These are phyloP conservation scores for Chrysoporthe deuterocubensis DNA, from an alignment of 2,329 filamentous ascomycete genomes.

Conservation along the genomic window DNA sequence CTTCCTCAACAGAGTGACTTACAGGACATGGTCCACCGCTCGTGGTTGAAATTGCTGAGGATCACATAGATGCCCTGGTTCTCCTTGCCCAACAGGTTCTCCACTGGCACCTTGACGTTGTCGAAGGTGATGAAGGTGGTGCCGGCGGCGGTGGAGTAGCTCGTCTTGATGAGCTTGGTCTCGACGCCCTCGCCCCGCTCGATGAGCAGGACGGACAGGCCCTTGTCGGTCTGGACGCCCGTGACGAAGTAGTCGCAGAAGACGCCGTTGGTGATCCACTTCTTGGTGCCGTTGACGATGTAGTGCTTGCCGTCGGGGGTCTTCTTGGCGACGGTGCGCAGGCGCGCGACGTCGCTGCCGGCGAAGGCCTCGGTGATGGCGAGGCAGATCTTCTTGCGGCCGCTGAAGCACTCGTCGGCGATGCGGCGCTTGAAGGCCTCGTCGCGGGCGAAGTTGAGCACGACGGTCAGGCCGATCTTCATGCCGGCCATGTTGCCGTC, in stretches of 20 bases:
- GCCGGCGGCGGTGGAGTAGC: conserved; percentile 77
- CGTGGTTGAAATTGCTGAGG: conserved; percentile 87
- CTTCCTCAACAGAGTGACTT: conserved; percentile 35
- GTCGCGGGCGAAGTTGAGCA: conserved; percentile 76
- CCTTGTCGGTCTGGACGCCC: conserved; percentile 78
- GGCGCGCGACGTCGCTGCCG: conserved; percentile 78
- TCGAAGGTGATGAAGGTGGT: conserved; percentile 83
- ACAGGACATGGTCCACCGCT: conserved; percentile 77
- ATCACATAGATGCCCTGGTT: conserved; percentile 87
- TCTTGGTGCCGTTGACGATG: conserved; percentile 75
- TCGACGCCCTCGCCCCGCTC: conserved; percentile 75
- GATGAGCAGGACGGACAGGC: conserved; percentile 77
- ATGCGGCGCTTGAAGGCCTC: conserved; percentile 68
- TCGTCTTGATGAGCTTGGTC: conserved; percentile 78
- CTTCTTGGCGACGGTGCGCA: conserved; percentile 79
- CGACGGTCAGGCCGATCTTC: conserved; percentile 79
- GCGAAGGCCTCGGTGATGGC: conserved; percentile 90
- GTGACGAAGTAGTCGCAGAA: conserved; percentile 85
- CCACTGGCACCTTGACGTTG: conserved; percentile 82
- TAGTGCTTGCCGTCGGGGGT: conserved; percentile 76
- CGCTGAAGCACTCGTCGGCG: conserved; percentile 73
- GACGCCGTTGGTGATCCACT: conserved; percentile 84
- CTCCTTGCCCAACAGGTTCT: conserved; percentile 79
- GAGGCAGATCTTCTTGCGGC: conserved; percentile 86
- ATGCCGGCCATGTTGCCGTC: conserved; percentile 88